These are phyloP conservation scores for Juncus effusus DNA, from an alignment of 176 grass and related monocot species.

Conservation along the genomic window DNA sequence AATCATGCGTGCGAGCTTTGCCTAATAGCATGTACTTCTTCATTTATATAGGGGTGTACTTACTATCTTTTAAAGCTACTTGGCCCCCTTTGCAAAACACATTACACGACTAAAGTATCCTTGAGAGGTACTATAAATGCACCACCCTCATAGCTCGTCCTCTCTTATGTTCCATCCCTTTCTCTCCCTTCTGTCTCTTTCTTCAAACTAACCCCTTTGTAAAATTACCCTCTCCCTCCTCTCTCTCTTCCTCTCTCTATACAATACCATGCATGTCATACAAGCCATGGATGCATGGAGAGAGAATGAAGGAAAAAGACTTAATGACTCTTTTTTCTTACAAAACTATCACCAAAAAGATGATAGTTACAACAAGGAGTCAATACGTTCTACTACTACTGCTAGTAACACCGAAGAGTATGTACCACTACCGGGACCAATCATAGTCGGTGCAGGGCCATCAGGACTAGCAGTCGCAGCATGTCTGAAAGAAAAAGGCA, in stretches of 20 bases:
- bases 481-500: slow-evolving; percentile 67
- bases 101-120: background rate
- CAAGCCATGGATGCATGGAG: slow-evolving; percentile 36
- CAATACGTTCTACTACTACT: slow-evolving; percentile 4
- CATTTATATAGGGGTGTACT: slow-evolving; percentile 3
- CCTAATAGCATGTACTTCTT: slow-evolving; percentile 39
- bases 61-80: slow-evolving; percentile 12
- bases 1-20: slow-evolving; percentile 26
- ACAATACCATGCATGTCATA: slow-evolving; percentile 23
- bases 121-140: slow-evolving; percentile 19
- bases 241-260: background rate
- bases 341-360: slow-evolving; percentile 29
- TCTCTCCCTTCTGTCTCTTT: slow-evolving; percentile 14
- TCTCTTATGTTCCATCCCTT: slow-evolving; percentile 20
- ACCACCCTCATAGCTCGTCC: slow-evolving; percentile 4
- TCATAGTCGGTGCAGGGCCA: slow-evolving; percentile 91
- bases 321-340: slow-evolving; percentile 62
- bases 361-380: slow-evolving; percentile 27
- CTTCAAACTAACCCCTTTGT: background rate
- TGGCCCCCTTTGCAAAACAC: background rate
- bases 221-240: background rate
- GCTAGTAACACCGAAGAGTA: slow-evolving; percentile 23
- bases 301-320: slow-evolving; percentile 81
- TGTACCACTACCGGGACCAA: slow-evolving; percentile 47
- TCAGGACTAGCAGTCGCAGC: slow-evolving; percentile 89